These are phyloP conservation scores for Nothophoma quercina DNA, from an alignment of 2,329 filamentous ascomycete genomes.

Conservation along the genomic window DNA sequence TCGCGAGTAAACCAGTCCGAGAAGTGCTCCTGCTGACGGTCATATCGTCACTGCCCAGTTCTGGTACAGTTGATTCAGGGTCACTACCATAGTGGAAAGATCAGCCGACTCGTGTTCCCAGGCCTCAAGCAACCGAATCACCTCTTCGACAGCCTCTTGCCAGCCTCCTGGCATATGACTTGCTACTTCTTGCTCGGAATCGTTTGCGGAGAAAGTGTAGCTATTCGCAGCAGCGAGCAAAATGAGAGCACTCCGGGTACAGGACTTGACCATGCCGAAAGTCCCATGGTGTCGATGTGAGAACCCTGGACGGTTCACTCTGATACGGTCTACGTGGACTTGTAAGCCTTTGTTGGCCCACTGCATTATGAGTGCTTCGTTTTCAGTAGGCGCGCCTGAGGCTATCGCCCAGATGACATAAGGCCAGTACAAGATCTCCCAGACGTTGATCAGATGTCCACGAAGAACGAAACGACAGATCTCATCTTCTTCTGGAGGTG, in stretches of 20 bases:
- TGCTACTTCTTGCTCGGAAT: too few relatives aligned
- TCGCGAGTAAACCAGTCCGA: too few relatives aligned
- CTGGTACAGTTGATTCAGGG: background rate
- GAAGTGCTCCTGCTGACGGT: background rate
- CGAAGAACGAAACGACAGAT: slow-evolving; percentile 2
- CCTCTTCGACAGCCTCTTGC: background rate
- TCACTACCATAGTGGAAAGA: background rate
- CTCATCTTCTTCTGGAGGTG: background rate
- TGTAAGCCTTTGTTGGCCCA: background rate
- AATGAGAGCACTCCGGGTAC: slow-evolving; percentile 15
- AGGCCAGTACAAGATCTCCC: slow-evolving; percentile 1
- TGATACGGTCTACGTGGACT: background rate
- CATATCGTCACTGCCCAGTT: background rate
- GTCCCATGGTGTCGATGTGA: slow-evolving; percentile 18
- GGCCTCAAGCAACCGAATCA: background rate
- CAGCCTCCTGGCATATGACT: background rate
- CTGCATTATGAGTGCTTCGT: background rate
- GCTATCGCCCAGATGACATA: background rate
- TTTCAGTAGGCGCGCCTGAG: background rate
- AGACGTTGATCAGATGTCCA: background rate
- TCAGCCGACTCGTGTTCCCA: slow-evolving; percentile 1
- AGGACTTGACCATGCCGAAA: slow-evolving; percentile 11
- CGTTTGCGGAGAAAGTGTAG: background rate
- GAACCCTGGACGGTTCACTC: slow-evolving; percentile 2
- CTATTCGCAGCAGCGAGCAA: slow-evolving; percentile 8